Evolutionary conservation across 345 rosid species (phyloP).

Genomic region (Clarkia xantiana): DNA sequence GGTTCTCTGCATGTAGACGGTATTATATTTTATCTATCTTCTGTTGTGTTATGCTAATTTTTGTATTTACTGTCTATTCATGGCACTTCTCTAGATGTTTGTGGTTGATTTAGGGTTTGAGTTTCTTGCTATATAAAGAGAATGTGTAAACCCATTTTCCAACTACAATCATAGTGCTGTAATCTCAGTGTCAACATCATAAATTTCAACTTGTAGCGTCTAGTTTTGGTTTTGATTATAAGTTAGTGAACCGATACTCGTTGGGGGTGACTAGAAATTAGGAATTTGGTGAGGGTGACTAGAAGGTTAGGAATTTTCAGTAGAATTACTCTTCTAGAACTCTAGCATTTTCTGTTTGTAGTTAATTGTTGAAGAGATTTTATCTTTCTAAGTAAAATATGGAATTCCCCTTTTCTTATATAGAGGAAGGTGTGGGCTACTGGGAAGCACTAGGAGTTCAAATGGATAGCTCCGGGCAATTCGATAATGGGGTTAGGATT

Average conservation of each 20-base stretch:
- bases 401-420: constrained; percentile 45
- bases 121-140: constrained; percentile 2
- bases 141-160: too few species aligned
- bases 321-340: constrained; percentile 3
- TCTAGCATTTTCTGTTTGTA: constrained; percentile 11
- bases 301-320: neutral
- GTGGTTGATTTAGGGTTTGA: neutral
- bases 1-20: constrained; percentile 1
- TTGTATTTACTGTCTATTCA: neutral
- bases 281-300: neutral
- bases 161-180: too few species aligned
- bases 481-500: constrained; percentile 18
- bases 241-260: too few species aligned
- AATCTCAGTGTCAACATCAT: neutral
- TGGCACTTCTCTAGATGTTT: neutral
- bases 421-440: constrained; percentile 34
- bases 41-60: constrained; percentile 15
- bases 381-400: constrained; percentile 15
- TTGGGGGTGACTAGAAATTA: too few species aligned
- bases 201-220: too few species aligned
- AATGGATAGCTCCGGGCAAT: constrained; percentile 18
- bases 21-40: constrained; percentile 6
- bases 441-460: constrained; percentile 32
- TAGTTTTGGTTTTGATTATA: too few species aligned
- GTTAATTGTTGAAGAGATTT: constrained; percentile 2